Evolutionary conservation across 306 rosid genomes (phyloP).

Genomic region (Quercus glauca): DNA sequence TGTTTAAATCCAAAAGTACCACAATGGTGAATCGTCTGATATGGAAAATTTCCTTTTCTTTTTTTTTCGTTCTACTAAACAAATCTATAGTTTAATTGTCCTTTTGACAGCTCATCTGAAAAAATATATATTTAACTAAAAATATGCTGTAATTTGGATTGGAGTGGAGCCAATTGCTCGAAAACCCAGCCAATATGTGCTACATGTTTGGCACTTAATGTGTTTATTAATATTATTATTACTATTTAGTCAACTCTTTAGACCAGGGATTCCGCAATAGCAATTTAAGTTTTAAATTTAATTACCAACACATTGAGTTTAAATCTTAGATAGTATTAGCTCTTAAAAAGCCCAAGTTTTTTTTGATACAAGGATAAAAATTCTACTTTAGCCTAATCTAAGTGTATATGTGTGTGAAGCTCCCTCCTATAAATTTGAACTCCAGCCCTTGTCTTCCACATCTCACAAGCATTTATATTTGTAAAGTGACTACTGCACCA

Average conservation of each 20-base stretch:
- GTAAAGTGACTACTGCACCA: fast-evolving
- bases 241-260: not conserved
- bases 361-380: too few species aligned
- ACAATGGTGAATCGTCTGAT: too few species aligned
- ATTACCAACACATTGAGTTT: too few species aligned
- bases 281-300: not conserved
- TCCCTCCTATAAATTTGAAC: fast-evolving
- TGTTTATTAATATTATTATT: too few species aligned
- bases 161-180: not conserved
- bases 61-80: too few species aligned
- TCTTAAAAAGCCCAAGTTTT: not conserved
- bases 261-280: not conserved
- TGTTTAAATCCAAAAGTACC: too few species aligned
- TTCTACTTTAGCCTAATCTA: fast-evolving
- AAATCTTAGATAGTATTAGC: not conserved
- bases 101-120: not conserved
- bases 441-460: fast-evolving
- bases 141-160: not conserved
- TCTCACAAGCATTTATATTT: fast-evolving
- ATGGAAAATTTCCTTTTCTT: too few species aligned
- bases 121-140: not conserved
- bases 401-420: too few species aligned
- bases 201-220: not conserved
- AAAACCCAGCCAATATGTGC: not conserved
- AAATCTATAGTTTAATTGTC: not conserved